Evolutionary conservation across 305 asterid genomes (phyloP).

Genomic region (Ilex paraguariensis): DNA sequence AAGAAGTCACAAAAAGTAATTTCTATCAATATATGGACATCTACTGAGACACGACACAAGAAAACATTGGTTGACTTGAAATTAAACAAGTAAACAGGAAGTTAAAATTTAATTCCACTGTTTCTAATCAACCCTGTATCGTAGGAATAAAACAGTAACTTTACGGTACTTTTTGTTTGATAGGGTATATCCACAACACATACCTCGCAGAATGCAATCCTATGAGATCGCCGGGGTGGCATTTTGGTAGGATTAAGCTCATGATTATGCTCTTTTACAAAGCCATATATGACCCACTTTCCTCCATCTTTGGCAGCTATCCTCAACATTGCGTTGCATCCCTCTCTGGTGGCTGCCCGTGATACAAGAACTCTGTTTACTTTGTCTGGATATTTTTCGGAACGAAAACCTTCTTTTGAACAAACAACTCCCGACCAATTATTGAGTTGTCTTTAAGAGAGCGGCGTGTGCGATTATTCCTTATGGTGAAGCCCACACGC

Average conservation of each 20-base stretch:
- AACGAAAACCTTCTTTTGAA: not conserved
- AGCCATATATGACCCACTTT: not conserved
- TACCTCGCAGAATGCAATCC: not conserved
- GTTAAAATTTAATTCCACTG: no score
- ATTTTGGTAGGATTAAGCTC: conserved; percentile 1
- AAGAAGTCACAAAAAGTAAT: no score
- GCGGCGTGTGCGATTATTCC: not conserved
- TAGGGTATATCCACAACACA: not conserved
- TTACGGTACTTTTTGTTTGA: no score
- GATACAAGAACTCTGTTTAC: not conserved
- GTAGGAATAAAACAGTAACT: no score
- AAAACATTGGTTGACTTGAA: no score
- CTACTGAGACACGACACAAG: no score
- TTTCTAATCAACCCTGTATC: no score
- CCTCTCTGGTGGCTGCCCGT: not conserved
- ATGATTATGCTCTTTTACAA: not conserved
- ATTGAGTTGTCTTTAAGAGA: not conserved
- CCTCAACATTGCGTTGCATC: not conserved
- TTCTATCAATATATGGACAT: no score
- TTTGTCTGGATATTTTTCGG: not conserved
- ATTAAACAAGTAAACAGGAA: no score
- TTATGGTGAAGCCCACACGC: not conserved
- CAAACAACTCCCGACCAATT: conserved; percentile 2
- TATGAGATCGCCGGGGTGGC: not conserved
- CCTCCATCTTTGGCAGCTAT: conserved; percentile 2